Evolutionary conservation across 1,284 basidiomycete genomes (phyloP).

Genomic region (Cutaneotrichosporon curvatum): DNA sequence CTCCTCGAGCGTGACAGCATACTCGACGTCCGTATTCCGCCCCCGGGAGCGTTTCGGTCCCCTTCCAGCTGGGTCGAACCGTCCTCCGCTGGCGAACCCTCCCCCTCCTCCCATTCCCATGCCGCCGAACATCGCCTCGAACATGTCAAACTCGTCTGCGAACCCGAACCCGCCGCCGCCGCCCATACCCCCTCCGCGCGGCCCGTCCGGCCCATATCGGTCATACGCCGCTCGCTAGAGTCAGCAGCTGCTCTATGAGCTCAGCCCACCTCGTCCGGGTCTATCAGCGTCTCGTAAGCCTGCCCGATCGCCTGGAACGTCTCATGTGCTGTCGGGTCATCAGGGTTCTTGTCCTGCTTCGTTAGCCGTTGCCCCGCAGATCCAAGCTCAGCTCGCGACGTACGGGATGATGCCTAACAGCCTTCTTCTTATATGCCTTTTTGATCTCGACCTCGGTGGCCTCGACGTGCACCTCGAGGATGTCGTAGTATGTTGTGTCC

Average conservation of each 20-base stretch:
- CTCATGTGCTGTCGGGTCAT: slow-evolving; percentile 53
- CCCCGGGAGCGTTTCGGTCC: slow-evolving; percentile 48
- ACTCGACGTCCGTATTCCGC: slow-evolving; percentile 67
- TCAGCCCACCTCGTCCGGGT: slow-evolving; percentile 55
- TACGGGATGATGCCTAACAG: slow-evolving; percentile 83
- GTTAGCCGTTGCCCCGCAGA: slow-evolving; percentile 17
- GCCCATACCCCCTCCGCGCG: slow-evolving; percentile 51
- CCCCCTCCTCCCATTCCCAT: slow-evolving; percentile 43
- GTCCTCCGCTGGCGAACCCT: slow-evolving; percentile 37
- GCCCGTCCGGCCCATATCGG: slow-evolving; percentile 60
- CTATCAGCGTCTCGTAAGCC: slow-evolving; percentile 83
- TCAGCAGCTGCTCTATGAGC: slow-evolving; percentile 2
- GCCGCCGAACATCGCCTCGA: slow-evolving; percentile 66
- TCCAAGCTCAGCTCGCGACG: no score
- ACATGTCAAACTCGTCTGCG: slow-evolving; percentile 53
- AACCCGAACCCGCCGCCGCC: slow-evolving; percentile 48
- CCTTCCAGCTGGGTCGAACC: slow-evolving; percentile 32
- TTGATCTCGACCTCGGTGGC: slow-evolving; percentile 76
- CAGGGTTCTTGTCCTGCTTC: slow-evolving; percentile 43
- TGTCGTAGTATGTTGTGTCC: slow-evolving; percentile 56
- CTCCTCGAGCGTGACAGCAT: slow-evolving; percentile 84
- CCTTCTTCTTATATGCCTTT: slow-evolving; percentile 86
- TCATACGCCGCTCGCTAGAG: slow-evolving; percentile 69
- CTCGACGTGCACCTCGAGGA: slow-evolving; percentile 61
- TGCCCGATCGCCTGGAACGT: slow-evolving; percentile 83